A percentile compares a stretch with the other conserved stretches of the same genome.
Evolutionary conservation across 768 basidiomycete genomes (phyloP).

Genomic region (Clavulina sp.): DNA sequence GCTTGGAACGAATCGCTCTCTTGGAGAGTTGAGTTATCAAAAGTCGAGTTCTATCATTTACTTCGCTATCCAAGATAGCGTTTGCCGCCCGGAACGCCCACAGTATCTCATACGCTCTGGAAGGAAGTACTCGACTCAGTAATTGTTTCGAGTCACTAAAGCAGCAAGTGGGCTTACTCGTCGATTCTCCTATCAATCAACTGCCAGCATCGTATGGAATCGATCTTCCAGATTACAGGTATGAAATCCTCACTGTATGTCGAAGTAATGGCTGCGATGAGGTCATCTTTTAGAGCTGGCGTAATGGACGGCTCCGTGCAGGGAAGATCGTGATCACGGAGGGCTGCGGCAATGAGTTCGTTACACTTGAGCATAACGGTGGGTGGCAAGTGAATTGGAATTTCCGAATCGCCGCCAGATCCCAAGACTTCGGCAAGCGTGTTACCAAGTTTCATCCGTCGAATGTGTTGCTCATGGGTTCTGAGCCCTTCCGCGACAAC

Average conservation of each 20-base stretch:
- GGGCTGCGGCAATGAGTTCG: not conserved
- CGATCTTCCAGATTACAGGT: not conserved
- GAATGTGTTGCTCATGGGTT: not conserved
- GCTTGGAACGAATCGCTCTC: not conserved
- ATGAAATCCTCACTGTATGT: too few relatives aligned
- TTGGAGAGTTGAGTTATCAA: not conserved
- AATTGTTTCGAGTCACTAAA: not conserved
- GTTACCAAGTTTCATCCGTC: not conserved
- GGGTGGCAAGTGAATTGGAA: not conserved
- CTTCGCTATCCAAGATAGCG: not conserved
- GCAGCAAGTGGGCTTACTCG: constrained; percentile 1
- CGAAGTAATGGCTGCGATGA: too few relatives aligned
- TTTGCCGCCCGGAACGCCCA: constrained; percentile 2
- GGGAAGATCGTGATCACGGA: not conserved
- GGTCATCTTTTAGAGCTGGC: not conserved
- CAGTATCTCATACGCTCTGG: not conserved
- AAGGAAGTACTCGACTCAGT: too few relatives aligned
- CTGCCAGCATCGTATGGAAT: not conserved
- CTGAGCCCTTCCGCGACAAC: too few relatives aligned
- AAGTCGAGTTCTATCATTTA: not conserved
- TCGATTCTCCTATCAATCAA: constrained; percentile 2
- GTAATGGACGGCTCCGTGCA: too few relatives aligned
- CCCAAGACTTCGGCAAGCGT: not conserved
- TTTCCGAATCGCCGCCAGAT: not conserved
- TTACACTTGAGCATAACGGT: not conserved